These are phyloP conservation scores for Otatea glauca DNA, from an alignment of 176 grass and related monocot species.

Conservation along the genomic window DNA sequence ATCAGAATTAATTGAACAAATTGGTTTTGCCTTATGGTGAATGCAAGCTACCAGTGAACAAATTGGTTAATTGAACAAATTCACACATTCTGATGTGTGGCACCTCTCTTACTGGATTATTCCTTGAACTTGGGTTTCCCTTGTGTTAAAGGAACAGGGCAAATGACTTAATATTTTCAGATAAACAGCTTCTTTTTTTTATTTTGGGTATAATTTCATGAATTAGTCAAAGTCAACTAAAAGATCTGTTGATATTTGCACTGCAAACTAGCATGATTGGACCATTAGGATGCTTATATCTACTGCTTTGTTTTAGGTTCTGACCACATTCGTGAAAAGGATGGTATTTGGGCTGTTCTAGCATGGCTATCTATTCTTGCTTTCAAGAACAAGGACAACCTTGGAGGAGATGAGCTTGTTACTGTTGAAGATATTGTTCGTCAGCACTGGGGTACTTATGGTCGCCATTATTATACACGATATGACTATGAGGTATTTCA, in stretches of 20 bases:
- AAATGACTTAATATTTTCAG: background rate
- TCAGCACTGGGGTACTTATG: slow-evolving; percentile 91
- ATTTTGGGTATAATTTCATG: background rate
- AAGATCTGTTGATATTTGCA: background rate
- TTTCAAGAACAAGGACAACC: slow-evolving; percentile 91
- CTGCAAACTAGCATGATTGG: background rate
- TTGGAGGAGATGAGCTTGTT: slow-evolving; percentile 82
- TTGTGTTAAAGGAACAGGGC: background rate
- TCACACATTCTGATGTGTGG: slow-evolving; percentile 2
- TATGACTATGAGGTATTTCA: slow-evolving; percentile 92
- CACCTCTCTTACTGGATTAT: background rate
- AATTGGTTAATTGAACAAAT: too few relatives aligned
- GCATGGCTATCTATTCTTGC: slow-evolving; percentile 99
- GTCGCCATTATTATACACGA: slow-evolving; percentile 98
- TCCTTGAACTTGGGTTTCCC: background rate
- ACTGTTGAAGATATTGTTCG: slow-evolving; percentile 91
- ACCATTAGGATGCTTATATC: slow-evolving; percentile 25
- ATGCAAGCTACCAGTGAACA: too few relatives aligned
- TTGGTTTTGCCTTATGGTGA: slow-evolving; percentile 23
- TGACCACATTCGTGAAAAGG: slow-evolving; percentile 99
- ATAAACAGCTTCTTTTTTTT: slow-evolving; percentile 2
- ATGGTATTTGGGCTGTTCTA: slow-evolving; percentile 99
- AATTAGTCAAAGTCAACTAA: slow-evolving; percentile 2
- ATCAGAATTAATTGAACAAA: background rate
- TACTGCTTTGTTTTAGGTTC: slow-evolving; percentile 64